Evolutionary conservation across 768 basidiomycete genomes (phyloP).

Genomic region (Psilocybe tampanensis): DNA sequence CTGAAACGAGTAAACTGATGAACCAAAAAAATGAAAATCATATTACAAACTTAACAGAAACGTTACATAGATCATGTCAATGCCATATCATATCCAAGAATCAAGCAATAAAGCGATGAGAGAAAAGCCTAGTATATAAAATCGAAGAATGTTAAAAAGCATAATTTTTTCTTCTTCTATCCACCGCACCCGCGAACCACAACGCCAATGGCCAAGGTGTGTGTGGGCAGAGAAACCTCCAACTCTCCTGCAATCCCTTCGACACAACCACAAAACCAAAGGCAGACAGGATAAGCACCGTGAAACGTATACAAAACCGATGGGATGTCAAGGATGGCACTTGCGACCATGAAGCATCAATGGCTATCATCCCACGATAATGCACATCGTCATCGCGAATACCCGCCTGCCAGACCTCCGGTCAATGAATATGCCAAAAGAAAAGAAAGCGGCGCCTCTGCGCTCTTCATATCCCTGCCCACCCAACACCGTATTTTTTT

Average conservation of each 20-base stretch:
- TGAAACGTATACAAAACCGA: not conserved
- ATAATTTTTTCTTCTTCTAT: not conserved
- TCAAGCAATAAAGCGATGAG: constrained; percentile 9
- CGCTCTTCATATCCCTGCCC: constrained; percentile 29
- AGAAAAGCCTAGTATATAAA: constrained; percentile 1
- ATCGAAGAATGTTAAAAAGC: too few relatives aligned
- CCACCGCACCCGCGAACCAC: too few relatives aligned
- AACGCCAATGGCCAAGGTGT: too few relatives aligned
- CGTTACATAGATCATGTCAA: constrained; percentile 3
- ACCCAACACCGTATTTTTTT: not conserved
- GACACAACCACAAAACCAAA: not conserved
- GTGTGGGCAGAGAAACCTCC: too few relatives aligned
- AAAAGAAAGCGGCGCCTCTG: constrained; percentile 30
- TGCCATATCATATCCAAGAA: not conserved
- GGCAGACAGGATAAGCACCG: not conserved
- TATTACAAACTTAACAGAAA: constrained; percentile 15
- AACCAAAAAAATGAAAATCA: constrained; percentile 7
- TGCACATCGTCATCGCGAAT: not conserved
- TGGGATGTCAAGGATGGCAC: not conserved
- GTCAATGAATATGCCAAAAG: constrained; percentile 8
- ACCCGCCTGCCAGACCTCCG: not conserved
- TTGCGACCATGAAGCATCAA: not conserved
- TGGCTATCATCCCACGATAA: not conserved
- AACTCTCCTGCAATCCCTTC: too few relatives aligned
- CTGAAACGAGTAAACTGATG: not conserved